phyloP scores from a whole-genome alignment of 495 filamentous ascomycete species.

The Podospora appendiculata region DNA sequence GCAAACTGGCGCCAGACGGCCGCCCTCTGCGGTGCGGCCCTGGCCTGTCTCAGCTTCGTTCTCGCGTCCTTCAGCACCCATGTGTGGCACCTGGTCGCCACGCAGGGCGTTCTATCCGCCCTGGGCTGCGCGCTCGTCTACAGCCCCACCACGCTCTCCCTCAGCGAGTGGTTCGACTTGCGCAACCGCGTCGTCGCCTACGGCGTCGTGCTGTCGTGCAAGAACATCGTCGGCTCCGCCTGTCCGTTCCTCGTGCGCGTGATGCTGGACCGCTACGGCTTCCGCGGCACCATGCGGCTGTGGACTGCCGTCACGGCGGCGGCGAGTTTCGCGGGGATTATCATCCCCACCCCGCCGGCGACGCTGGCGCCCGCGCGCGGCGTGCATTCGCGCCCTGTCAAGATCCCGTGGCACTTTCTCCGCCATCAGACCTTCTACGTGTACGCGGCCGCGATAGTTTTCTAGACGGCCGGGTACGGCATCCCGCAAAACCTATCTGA shows the following conservation, averaged over 20 bases:
- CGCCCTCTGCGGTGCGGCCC: not conserved
- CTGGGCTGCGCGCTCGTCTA: constrained; percentile 3
- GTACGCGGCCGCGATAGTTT: not conserved
- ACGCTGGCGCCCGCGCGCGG: not conserved
- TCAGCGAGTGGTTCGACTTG: constrained; percentile 1
- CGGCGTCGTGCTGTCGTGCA: not conserved
- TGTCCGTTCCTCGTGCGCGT: constrained; percentile 1
- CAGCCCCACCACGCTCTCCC: constrained; percentile 1
- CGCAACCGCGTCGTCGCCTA: not conserved
- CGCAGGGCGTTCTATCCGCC: constrained; percentile 1
- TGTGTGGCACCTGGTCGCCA: constrained; percentile 2
- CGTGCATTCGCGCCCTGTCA: not conserved
- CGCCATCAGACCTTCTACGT: not conserved
- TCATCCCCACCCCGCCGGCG: not conserved
- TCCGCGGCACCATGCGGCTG: not conserved
- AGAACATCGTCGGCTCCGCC: constrained; percentile 1
- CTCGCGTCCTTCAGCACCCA: constrained; percentile 1
- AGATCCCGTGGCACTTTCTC: constrained; percentile 1
- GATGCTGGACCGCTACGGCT: not conserved
- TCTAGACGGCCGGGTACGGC: not conserved
- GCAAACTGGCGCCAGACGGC: not conserved
- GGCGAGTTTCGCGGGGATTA: not conserved
- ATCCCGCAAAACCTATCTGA: constrained; percentile 2
- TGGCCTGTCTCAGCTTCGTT: not conserved
- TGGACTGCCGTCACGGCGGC: not conserved